Conservation (phyloP, 306 rosid species). For the Morella rubra region DNA sequence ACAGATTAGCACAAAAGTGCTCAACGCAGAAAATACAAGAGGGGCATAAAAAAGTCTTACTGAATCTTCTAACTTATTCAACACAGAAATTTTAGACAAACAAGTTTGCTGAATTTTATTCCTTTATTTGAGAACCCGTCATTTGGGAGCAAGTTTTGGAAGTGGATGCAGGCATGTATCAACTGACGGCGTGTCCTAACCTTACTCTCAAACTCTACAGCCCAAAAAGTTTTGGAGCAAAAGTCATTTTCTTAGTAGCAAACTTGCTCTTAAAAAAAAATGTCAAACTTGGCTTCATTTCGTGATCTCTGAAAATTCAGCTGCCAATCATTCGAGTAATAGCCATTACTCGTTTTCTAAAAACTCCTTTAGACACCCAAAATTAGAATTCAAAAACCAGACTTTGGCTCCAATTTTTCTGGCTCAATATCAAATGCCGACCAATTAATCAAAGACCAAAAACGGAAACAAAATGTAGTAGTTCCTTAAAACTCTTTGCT, state of each 20-base stretch:
- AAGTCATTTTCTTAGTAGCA: not conserved
- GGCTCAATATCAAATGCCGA: not conserved
- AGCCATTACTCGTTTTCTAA: slow-evolving; percentile 2
- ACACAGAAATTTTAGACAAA: not conserved
- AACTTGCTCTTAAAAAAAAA: too few relatives aligned
- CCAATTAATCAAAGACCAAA: not conserved
- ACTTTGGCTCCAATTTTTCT: not conserved
- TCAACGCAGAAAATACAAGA: not conserved
- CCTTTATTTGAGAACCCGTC: not conserved
- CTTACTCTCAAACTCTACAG: not conserved
- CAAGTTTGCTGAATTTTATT: not conserved
- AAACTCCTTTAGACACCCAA: not conserved
- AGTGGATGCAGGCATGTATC: too few relatives aligned
- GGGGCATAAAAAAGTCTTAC: not conserved
- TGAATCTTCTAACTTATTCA: not conserved
- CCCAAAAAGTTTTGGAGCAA: not conserved
- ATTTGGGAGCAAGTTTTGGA: not conserved
- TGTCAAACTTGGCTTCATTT: not conserved
- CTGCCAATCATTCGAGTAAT: not conserved
- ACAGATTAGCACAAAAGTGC: not conserved
- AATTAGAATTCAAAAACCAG: not conserved
- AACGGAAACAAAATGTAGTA: not conserved
- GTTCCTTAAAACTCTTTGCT: not conserved
- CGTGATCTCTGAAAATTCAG: not conserved
- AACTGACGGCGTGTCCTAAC: not conserved